These are phyloP conservation scores for Blastomyces emzantsi DNA, from an alignment of 2,329 filamentous ascomycete genomes.

Conservation along the genomic window DNA sequence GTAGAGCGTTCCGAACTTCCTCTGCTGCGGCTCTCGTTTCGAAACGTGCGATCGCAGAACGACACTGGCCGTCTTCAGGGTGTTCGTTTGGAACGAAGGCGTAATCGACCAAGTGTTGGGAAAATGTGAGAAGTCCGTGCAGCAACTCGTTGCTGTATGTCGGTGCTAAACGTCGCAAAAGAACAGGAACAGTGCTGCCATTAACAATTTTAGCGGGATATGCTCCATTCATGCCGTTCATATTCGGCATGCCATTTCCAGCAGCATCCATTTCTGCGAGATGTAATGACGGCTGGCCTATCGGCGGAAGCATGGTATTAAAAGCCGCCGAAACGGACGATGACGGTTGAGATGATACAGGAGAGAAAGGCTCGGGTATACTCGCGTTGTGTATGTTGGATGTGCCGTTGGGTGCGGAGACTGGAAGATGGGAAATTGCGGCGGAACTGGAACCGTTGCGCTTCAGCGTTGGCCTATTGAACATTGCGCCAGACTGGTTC, in stretches of 20 bases:
- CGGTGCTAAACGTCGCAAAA: slow-evolving; percentile 53
- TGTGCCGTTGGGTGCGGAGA: slow-evolving; percentile 25
- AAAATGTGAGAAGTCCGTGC: slow-evolving; percentile 56
- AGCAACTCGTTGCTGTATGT: slow-evolving; percentile 49
- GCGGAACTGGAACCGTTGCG: slow-evolving; percentile 13
- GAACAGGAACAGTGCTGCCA: slow-evolving; percentile 36
- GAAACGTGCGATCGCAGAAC: slow-evolving; percentile 51
- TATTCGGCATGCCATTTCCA: slow-evolving; percentile 28
- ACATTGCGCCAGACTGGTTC: slow-evolving; percentile 12
- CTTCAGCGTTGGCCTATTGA: slow-evolving; percentile 10
- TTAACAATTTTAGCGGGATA: slow-evolving; percentile 27
- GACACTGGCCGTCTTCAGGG: slow-evolving; percentile 46
- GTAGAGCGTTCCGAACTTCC: slow-evolving; percentile 50
- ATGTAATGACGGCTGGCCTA: slow-evolving; percentile 31
- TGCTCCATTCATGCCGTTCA: slow-evolving; percentile 23
- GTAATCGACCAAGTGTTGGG: slow-evolving; percentile 52
- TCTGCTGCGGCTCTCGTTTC: slow-evolving; percentile 48
- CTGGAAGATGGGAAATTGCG: slow-evolving; percentile 12
- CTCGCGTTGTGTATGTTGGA: slow-evolving; percentile 35
- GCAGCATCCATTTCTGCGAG: slow-evolving; percentile 19
- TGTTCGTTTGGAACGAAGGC: slow-evolving; percentile 48
- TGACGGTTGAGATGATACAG: slow-evolving; percentile 30
- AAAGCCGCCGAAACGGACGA: slow-evolving; percentile 29
- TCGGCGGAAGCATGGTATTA: slow-evolving; percentile 31
- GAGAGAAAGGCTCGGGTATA: slow-evolving; percentile 37